Conservation (phyloP, 2,329 filamentous ascomycete genomes). For the Cladophialophora psammophila region DNA sequence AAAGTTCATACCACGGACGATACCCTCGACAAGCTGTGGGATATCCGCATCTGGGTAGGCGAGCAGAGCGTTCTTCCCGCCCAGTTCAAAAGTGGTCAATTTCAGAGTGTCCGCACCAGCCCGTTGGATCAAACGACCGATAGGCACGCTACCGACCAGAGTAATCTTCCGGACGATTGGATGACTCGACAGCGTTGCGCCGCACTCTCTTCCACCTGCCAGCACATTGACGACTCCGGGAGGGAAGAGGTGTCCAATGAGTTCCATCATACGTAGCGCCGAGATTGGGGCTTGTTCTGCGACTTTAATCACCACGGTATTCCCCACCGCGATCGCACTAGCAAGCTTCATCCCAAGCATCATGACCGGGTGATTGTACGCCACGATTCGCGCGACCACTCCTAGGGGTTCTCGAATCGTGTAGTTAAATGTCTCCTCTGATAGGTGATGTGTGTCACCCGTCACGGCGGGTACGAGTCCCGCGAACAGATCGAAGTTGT, state of each 20-base stretch:
- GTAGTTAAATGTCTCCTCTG: slow-evolving; percentile 72
- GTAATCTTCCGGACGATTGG: slow-evolving; percentile 51
- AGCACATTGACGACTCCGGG: slow-evolving; percentile 50
- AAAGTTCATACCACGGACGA: slow-evolving; percentile 49
- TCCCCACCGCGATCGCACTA: slow-evolving; percentile 66
- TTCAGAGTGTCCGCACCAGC: slow-evolving; percentile 55
- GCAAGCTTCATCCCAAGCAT: slow-evolving; percentile 83
- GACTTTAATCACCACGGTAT: slow-evolving; percentile 66
- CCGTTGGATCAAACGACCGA: slow-evolving; percentile 49
- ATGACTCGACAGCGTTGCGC: slow-evolving; percentile 45
- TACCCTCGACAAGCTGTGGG: slow-evolving; percentile 73
- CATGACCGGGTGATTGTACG: slow-evolving; percentile 81
- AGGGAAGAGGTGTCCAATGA: slow-evolving; percentile 48
- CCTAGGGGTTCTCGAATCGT: slow-evolving; percentile 76
- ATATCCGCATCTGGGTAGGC: slow-evolving; percentile 71
- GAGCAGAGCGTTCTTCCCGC: slow-evolving; percentile 70
- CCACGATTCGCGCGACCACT: slow-evolving; percentile 81
- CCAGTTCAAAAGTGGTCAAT: slow-evolving; percentile 68
- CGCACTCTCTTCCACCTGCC: slow-evolving; percentile 42
- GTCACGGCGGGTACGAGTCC: slow-evolving; percentile 41
- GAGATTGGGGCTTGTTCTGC: slow-evolving; percentile 68
- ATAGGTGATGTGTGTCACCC: slow-evolving; percentile 39
- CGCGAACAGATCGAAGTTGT: slow-evolving; percentile 40
- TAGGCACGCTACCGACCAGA: slow-evolving; percentile 48
- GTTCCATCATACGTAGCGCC: slow-evolving; percentile 51